Conservation (phyloP, 768 basidiomycete genomes). For the Lentinula lateritia region DNA sequence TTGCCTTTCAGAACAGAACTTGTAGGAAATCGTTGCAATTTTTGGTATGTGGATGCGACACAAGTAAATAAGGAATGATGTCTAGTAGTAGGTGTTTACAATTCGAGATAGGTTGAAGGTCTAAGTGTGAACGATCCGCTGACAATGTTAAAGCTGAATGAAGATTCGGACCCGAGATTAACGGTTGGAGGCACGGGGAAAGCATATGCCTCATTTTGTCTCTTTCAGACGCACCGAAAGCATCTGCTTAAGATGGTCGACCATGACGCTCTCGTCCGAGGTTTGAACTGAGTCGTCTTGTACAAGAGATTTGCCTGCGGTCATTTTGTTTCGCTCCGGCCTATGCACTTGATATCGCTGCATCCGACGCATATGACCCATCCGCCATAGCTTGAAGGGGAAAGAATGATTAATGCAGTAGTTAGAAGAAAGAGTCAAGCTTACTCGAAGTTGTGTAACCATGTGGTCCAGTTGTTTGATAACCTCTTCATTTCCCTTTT, state of each 20-base stretch:
- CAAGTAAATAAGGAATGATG: no score
- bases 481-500: not conserved
- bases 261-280: not conserved
- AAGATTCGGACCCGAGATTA: not conserved
- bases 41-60: no score
- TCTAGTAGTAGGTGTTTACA: no score
- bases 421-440: not conserved
- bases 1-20: no score
- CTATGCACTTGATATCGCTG: conserved; percentile 5
- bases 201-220: conserved; percentile 17
- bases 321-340: conserved; percentile 4
- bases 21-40: no score
- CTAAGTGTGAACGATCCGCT: no score
- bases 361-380: conserved; percentile 6
- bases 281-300: not conserved
- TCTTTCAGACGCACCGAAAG: not conserved
- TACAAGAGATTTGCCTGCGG: conserved; percentile 5
- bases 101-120: no score
- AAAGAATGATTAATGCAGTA: not conserved
- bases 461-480: not conserved
- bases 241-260: conserved; percentile 5
- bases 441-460: conserved; percentile 6
- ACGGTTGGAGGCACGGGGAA: not conserved
- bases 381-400: not conserved
- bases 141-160: no score